A percentile compares a stretch with the other conserved stretches of the same genome.
These are phyloP conservation scores for Phytophthora capsici DNA, from an alignment of 352 stramenopile genomes.

Conservation along the genomic window DNA sequence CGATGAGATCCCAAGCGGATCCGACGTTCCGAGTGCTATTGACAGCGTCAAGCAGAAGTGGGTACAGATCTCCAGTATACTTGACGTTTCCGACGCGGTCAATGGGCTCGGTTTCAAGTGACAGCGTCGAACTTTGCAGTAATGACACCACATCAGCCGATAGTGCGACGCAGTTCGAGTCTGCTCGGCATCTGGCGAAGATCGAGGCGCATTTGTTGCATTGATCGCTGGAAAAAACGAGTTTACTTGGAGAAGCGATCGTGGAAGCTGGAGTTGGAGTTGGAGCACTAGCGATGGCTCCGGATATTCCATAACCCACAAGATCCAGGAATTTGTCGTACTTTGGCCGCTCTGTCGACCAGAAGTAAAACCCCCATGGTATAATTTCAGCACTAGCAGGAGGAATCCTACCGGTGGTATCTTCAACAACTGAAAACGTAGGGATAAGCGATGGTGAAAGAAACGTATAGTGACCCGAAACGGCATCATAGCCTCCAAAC, in stretches of 20 bases:
- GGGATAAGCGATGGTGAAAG: slow-evolving; percentile 2
- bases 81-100: background rate
- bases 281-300: background rate
- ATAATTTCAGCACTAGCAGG: too few relatives aligned
- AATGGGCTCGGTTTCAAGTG: background rate
- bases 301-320: slow-evolving; percentile 4
- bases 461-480: slow-evolving; percentile 8
- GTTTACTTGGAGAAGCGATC: background rate
- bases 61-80: slow-evolving; percentile 9
- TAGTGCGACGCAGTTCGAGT: slow-evolving; percentile 4
- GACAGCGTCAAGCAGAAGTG: background rate
- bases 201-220: slow-evolving; percentile 9
- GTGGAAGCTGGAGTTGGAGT: background rate
- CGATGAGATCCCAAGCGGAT: slow-evolving; percentile 15
- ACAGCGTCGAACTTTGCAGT: background rate
- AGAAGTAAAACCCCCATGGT: too few relatives aligned
- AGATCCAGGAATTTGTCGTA: slow-evolving; percentile 17
- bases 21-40: background rate
- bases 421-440: background rate
- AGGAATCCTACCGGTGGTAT: background rate
- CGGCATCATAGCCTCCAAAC: slow-evolving; percentile 8
- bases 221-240: background rate
- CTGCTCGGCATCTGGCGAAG: slow-evolving; percentile 6
- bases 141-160: background rate
- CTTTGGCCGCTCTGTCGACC: background rate